Conservation (phyloP, 768 basidiomycete species). For the Suillus decipiens region DNA sequence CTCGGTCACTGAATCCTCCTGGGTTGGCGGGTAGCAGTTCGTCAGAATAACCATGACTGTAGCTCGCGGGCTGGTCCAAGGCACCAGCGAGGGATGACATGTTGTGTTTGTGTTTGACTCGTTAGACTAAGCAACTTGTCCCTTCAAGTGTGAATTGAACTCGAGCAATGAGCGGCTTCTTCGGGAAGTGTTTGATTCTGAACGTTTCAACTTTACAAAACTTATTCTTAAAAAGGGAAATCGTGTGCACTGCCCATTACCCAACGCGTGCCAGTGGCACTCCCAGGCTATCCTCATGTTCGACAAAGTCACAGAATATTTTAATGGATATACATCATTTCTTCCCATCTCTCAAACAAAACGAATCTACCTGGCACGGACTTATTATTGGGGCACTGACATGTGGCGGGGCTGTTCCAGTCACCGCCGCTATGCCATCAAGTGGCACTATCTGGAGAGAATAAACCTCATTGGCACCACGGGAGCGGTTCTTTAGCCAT, state of each 20-base stretch:
- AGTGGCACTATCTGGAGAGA: not conserved
- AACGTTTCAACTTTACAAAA: not conserved
- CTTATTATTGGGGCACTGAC: not conserved
- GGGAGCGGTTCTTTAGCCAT: slow-evolving; percentile 2
- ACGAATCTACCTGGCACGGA: not conserved
- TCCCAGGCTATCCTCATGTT: too few relatives aligned
- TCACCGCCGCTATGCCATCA: slow-evolving; percentile 7
- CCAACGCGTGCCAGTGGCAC: too few relatives aligned
- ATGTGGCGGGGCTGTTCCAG: not conserved
- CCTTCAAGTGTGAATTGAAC: slow-evolving; percentile 3
- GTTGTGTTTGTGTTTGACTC: too few relatives aligned
- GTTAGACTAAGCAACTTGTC: not conserved
- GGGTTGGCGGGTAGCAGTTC: slow-evolving; percentile 10
- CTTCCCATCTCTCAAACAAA: not conserved
- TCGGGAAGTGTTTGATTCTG: too few relatives aligned
- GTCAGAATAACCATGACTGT: slow-evolving; percentile 20
- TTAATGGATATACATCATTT: not conserved
- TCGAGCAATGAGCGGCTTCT: not conserved
- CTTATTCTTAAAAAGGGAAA: not conserved
- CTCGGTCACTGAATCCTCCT: slow-evolving; percentile 25
- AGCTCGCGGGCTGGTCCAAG: slow-evolving; percentile 40
- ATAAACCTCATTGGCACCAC: not conserved
- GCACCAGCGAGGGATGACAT: slow-evolving; percentile 69
- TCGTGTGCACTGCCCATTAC: not conserved
- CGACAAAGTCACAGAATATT: not conserved